phyloP scores from a whole-genome alignment of 1,139 yeast genomes.

The Arxiozyma slooffiae region DNA sequence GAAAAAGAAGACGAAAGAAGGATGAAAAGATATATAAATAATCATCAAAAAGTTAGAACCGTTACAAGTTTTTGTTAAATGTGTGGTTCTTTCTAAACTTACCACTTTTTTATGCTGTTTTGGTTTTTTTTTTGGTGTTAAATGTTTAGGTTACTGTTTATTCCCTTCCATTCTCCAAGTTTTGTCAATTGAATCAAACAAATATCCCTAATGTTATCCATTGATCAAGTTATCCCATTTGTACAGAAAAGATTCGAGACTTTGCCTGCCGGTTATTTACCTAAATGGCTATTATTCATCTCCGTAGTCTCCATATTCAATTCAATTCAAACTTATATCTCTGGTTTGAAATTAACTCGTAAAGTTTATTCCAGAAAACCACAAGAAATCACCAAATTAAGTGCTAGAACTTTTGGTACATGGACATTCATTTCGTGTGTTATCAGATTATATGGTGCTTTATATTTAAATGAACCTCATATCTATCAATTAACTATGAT shows the following conservation, averaged over 20 bases:
- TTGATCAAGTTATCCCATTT: constrained; percentile 16
- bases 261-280: constrained; percentile 37
- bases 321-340: constrained; percentile 75
- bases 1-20: too few relatives aligned
- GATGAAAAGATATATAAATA: not conserved
- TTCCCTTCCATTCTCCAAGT: not conserved
- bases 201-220: constrained; percentile 9
- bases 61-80: not conserved
- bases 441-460: constrained; percentile 81
- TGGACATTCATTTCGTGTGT: constrained; percentile 89
- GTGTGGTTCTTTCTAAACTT: not conserved
- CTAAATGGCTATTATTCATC: constrained; percentile 65
- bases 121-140: too few relatives aligned
- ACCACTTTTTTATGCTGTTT: not conserved
- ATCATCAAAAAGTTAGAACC: not conserved
- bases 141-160: not conserved
- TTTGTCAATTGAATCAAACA: not conserved
- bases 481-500: constrained; percentile 72
- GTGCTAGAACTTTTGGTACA: constrained; percentile 95
- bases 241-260: constrained; percentile 17
- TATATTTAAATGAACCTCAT: constrained; percentile 54
- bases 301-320: constrained; percentile 86
- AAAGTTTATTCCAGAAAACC: constrained; percentile 69
- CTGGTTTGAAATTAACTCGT: constrained; percentile 64
- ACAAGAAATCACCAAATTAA: constrained; percentile 55